Evolutionary conservation across 2,329 filamentous ascomycete genomes (phyloP), one percentile per base, ranked within the genome.

Genomic region (Trichophaea hybrida): DNA sequence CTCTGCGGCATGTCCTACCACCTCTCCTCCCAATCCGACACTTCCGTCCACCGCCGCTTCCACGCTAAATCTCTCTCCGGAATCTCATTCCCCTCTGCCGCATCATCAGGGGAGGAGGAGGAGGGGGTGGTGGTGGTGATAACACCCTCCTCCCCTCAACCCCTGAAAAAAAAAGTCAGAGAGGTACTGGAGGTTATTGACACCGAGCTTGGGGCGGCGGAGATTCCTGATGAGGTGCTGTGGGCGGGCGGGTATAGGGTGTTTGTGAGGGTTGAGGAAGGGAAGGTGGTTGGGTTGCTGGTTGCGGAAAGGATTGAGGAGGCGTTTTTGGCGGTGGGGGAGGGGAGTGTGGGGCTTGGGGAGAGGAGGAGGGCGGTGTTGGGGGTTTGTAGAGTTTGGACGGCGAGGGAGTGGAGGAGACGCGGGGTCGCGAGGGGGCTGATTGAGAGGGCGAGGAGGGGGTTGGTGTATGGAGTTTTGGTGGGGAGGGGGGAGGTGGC

Each of bases 1-100:
- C 74, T 73, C 2, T 85, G 82, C 66, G 79, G 80, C 0, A 85
- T 85, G 82, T 79, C 82, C 57, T 85, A 84, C 65, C 76, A 81
- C 37, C 78, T 80, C 3, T 83, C 81, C 0, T 78, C 78, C 54
- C 71, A 74, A 5, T 80, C 83, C 66, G 82, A 85, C 66, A 73
- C 75, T n/a, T 76, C 76, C 5, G 68, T 85, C 57, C 82, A 85
- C 68, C 78, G 78, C 64, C 81, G 80, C 63, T 85, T 80, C 65
- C 82, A 85, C 69, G 77, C 78, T 38, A 78, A 80, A 72, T 79
- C 81, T 65, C 73, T 76, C 2, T 77, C 78, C 31, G 82, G 82
- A 1, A 76, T 84, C 81, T 79, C 69, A 74, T 76, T 15, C 40
- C 52, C 7, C 12, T 34, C 31, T 48, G 74, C 78, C 62, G 75